Evolutionary conservation across 371 early-diverging fungal species (phyloP).

Genomic region (Globomyces sp.): DNA sequence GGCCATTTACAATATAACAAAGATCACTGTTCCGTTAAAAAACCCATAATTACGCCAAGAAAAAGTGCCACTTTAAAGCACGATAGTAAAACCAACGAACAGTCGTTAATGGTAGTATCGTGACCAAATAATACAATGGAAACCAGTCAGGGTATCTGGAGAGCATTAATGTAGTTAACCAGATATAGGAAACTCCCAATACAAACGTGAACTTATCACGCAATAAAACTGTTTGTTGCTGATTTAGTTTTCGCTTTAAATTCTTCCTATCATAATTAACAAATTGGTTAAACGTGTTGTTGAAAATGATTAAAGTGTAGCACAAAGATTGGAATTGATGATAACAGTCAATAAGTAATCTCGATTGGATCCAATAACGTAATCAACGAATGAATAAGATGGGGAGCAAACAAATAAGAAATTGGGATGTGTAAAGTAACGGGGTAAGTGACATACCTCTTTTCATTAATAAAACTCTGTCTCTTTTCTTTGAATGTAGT

Average conservation of each 20-base stretch:
- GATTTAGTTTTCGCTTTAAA: background rate
- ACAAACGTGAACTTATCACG: slow-evolving; percentile 72
- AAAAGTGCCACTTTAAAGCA: slow-evolving; percentile 61
- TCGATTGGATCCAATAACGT: too few relatives aligned
- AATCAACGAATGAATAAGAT: too few relatives aligned
- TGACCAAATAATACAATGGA: slow-evolving; percentile 58
- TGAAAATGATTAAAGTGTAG: too few relatives aligned
- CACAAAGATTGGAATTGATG: too few relatives aligned
- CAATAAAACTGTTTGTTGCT: slow-evolving; percentile 19
- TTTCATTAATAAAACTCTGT: too few relatives aligned
- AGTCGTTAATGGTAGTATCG: slow-evolving; percentile 47
- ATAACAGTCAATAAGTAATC: too few relatives aligned
- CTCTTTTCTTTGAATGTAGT: too few relatives aligned
- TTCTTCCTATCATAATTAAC: background rate
- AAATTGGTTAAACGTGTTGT: background rate
- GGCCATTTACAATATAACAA: slow-evolving; percentile 64
- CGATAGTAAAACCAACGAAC: slow-evolving; percentile 63
- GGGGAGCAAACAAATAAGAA: too few relatives aligned
- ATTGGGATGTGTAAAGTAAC: too few relatives aligned
- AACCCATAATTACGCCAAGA: slow-evolving; percentile 42
- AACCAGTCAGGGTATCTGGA: slow-evolving; percentile 52
- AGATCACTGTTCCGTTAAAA: slow-evolving; percentile 40
- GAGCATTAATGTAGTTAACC: slow-evolving; percentile 54
- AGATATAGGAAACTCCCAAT: slow-evolving; percentile 67
- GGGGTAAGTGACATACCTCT: too few relatives aligned